Evolutionary conservation across 2,329 filamentous ascomycete genomes (phyloP).

Genomic region (Pseudogymnoascus sp.): DNA sequence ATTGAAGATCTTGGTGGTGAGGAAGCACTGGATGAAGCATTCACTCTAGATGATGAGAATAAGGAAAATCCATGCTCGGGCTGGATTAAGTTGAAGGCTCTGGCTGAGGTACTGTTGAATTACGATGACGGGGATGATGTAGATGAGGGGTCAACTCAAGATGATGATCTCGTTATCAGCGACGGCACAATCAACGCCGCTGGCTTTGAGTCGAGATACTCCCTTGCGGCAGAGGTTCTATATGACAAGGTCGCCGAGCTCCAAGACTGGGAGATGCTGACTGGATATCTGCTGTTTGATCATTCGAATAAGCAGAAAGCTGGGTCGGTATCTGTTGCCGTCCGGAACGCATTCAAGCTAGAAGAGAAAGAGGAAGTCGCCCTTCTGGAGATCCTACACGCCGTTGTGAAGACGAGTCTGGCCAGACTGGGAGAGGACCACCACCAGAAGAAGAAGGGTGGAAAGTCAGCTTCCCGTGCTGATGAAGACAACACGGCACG

Average conservation of each 20-base stretch:
- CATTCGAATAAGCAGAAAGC: conserved; percentile 62
- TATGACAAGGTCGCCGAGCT: conserved; percentile 77
- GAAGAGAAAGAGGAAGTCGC: conserved; percentile 62
- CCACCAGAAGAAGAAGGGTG: conserved; percentile 47
- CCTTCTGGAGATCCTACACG: conserved; percentile 78
- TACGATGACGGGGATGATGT: conserved; percentile 68
- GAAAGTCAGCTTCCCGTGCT: conserved; percentile 42
- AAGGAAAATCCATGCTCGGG: conserved; percentile 67
- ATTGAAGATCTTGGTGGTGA: conserved; percentile 78
- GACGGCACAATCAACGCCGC: conserved; percentile 44
- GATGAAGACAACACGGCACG: conserved; percentile 70
- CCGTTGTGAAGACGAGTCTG: conserved; percentile 69
- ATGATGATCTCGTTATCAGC: conserved; percentile 44
- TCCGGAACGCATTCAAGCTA: conserved; percentile 25
- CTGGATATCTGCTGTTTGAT: conserved; percentile 87
- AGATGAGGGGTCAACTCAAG: conserved; percentile 38
- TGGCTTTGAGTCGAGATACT: conserved; percentile 71
- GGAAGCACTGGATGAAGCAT: conserved; percentile 65
- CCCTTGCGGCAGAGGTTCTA: conserved; percentile 75
- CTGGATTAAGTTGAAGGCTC: conserved; percentile 88
- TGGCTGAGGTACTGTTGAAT: conserved; percentile 72
- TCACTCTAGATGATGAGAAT: conserved; percentile 64
- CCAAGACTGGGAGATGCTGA: conserved; percentile 77
- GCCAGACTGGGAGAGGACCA: conserved; percentile 59
- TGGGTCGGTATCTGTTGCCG: conserved; percentile 13